A percentile compares a stretch with the other conserved stretches of the same genome.
Evolutionary conservation across 176 grass and related monocot species (phyloP).

Genomic region (Oryza coarctata): DNA sequence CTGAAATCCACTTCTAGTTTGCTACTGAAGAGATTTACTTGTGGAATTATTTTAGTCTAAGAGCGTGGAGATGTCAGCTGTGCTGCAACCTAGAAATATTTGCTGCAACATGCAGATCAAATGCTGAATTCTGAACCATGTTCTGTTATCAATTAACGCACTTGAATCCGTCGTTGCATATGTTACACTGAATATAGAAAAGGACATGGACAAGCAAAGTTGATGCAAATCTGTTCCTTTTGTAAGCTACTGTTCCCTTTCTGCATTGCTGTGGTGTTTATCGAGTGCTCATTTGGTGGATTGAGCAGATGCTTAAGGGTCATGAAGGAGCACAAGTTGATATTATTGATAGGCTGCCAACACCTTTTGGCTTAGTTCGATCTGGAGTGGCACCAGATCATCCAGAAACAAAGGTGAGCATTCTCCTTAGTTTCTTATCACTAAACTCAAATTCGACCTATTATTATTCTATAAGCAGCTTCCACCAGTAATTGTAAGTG

Average conservation of each 20-base stretch:
- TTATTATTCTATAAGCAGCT: background rate
- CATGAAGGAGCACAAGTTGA: slow-evolving; percentile 61
- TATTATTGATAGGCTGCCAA: slow-evolving; percentile 81
- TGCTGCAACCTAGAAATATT: background rate
- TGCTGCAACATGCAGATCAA: background rate
- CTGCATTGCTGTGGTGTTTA: background rate
- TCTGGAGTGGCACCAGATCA: slow-evolving; percentile 94
- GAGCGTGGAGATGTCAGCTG: background rate
- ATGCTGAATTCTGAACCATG: background rate
- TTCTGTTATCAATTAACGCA: background rate
- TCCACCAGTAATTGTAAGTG: background rate
- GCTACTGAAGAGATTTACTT: background rate
- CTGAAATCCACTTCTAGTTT: background rate
- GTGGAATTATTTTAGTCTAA: background rate
- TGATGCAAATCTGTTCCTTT: background rate
- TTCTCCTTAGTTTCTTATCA: background rate
- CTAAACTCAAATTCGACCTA: background rate
- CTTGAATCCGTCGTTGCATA: background rate
- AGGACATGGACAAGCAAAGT: background rate
- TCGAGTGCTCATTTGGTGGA: background rate
- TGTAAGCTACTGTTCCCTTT: background rate
- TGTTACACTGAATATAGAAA: background rate
- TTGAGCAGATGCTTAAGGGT: slow-evolving; percentile 76
- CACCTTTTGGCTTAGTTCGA: slow-evolving; percentile 83
- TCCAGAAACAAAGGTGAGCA: slow-evolving; percentile 80